Evolutionary conservation across 2,329 filamentous ascomycete species (phyloP).

Genomic region (Aspergillus intermedius): DNA sequence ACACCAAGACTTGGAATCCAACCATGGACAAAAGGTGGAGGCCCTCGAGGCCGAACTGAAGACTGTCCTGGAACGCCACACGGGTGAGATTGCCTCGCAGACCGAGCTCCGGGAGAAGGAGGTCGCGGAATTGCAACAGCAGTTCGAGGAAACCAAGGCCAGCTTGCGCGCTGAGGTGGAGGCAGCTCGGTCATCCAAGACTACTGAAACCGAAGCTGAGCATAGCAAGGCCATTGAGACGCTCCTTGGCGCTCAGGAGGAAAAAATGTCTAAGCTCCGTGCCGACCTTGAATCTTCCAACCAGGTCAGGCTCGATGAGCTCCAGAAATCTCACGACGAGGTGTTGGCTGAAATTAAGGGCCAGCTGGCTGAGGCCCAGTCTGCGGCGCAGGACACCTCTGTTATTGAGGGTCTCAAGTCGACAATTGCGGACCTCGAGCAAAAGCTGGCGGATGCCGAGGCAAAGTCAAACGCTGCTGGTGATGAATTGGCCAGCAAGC

Average conservation of each 20-base stretch:
- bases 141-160: constrained; percentile 27
- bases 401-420: constrained; percentile 33
- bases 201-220: constrained; percentile 30
- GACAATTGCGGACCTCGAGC: constrained; percentile 50
- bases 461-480: constrained; percentile 32
- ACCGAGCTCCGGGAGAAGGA: constrained; percentile 21
- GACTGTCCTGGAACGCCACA: constrained; percentile 16
- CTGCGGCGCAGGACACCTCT: constrained; percentile 32
- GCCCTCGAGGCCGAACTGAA: constrained; percentile 20
- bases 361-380: constrained; percentile 30
- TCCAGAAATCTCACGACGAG: constrained; percentile 30
- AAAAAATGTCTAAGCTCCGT: constrained; percentile 31
- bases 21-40: constrained; percentile 26
- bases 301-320: constrained; percentile 29
- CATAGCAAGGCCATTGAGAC: constrained; percentile 37
- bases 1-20: constrained; percentile 23
- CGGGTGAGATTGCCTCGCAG: constrained; percentile 24
- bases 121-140: constrained; percentile 29
- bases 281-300: constrained; percentile 31
- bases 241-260: constrained; percentile 33
- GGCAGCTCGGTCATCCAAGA: constrained; percentile 25
- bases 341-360: constrained; percentile 27
- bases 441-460: constrained; percentile 55
- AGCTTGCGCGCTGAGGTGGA: constrained; percentile 35
- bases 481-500: constrained; percentile 38